Evolutionary conservation across 2,329 filamentous ascomycete species (phyloP), one percentile per base, ranked within the genome.

Genomic region (Geosmithia morbida): DNA sequence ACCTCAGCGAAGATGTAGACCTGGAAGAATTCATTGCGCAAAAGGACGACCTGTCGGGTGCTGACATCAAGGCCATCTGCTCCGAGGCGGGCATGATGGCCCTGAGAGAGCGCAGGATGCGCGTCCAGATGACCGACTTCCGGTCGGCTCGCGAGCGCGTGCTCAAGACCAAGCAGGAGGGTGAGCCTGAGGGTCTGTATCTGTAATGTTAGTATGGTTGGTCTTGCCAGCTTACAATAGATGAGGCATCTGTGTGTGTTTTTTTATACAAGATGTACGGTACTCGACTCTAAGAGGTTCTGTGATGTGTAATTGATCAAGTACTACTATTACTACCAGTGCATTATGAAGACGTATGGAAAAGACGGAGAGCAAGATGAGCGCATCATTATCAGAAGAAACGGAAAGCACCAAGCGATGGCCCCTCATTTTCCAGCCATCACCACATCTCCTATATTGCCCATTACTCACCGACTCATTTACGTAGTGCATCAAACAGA

Each of bases 61-160:
- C 92, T 37, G 92, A 98, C 67, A 97, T 98, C 74, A 94, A 97
- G 69, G 92, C 92, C 44, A 98, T 98, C 59, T 98, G 92, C 69
- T 95, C 89, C 29, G 92, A 98, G 64, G 90, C 92, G 42, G 92
- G 92, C 66, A 71, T 98, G 61, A 81, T 97, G 78, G 92, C 92
- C 18, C 72, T 98, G 52, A 80, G 92, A 56, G 92, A 98, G 71
- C 79, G 92, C 53, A 82, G 92, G 61, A 98, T 98, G 92, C 81
- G 90, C 48, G 92, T 98, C 49, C 90, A 97, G 67, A 98, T 98
- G 92, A 87, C 89, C 7, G 92, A 98, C 67, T 98, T 98, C 75
- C 75, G 92, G 48, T 76, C 87, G 48, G 92, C 92, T 20, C 79
- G 90, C 57, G 92, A 98, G 69, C 82, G 87, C 54, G 94, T 98